phyloP scores from a whole-genome alignment of 257 asterid species.

The Parsonsia alboflavescens region DNA sequence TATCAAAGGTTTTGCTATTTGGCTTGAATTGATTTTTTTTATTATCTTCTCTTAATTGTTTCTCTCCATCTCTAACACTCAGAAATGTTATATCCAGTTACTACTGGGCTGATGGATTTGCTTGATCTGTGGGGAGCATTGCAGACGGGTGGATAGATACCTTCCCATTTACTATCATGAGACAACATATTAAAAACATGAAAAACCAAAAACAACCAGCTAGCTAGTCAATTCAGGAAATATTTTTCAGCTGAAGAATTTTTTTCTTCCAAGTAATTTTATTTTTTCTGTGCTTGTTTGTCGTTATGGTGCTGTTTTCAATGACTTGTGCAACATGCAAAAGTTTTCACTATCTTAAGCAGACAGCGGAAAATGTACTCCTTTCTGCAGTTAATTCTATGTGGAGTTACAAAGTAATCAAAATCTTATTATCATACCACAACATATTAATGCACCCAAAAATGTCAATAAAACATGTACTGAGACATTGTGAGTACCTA shows the following conservation, averaged over 20 bases:
- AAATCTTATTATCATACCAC: not conserved
- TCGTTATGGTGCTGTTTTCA: not conserved
- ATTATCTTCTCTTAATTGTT: not conserved
- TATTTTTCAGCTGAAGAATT: not conserved
- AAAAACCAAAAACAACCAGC: not conserved
- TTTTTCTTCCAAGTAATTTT: not conserved
- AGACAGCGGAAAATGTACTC: not conserved
- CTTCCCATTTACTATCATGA: not conserved
- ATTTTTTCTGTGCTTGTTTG: not conserved
- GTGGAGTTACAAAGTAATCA: not conserved
- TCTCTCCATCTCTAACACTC: not conserved
- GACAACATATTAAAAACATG: not conserved
- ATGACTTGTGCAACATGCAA: not conserved
- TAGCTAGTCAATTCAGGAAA: not conserved
- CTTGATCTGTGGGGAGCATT: not conserved
- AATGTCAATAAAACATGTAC: not conserved
- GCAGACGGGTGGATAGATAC: not conserved
- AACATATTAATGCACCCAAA: not conserved
- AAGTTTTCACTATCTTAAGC: not conserved
- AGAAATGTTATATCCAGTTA: not conserved
- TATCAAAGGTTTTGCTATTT: not conserved
- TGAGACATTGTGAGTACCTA: not conserved
- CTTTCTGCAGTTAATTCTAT: not conserved
- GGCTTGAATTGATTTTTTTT: not conserved
- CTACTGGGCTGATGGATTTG: not conserved